These are phyloP conservation scores for Salvia hispanica DNA, from an alignment of 257 asterid species.

Conservation along the genomic window DNA sequence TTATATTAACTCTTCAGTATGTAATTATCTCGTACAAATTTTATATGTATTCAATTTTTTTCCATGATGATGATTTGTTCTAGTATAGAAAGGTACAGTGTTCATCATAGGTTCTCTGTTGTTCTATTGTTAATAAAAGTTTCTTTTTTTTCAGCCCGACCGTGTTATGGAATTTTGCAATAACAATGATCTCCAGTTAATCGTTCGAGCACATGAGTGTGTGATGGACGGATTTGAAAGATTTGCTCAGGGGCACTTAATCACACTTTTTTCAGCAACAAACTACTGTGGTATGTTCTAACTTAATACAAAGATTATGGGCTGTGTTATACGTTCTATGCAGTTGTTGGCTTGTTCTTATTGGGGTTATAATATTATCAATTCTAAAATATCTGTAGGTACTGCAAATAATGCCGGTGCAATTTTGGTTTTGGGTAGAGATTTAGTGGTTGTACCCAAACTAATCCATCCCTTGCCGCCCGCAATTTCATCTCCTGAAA, in stretches of 20 bases:
- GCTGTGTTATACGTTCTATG: background rate
- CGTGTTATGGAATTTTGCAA: slow-evolving; percentile 98
- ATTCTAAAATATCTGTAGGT: slow-evolving; percentile 44
- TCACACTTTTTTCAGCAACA: slow-evolving; percentile 96
- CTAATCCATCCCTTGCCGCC: slow-evolving; percentile 93
- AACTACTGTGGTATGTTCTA: slow-evolving; percentile 87
- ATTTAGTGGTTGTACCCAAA: slow-evolving; percentile 96
- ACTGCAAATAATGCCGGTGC: slow-evolving; percentile 99
- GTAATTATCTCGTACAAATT: background rate
- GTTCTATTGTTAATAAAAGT: slow-evolving; percentile 17
- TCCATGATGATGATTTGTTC: too few species aligned
- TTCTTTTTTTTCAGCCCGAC: slow-evolving; percentile 71
- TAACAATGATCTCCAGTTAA: slow-evolving; percentile 93
- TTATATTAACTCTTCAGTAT: background rate
- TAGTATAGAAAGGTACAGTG: background rate
- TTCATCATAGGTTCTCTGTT: background rate
- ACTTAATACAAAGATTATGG: background rate
- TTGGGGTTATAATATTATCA: background rate
- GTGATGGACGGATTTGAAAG: slow-evolving; percentile 99
- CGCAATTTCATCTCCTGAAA: slow-evolving; percentile 85
- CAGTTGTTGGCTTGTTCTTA: slow-evolving; percentile 9
- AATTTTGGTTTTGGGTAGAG: slow-evolving; percentile 96
- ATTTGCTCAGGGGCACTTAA: slow-evolving; percentile 98
- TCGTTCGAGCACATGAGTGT: slow-evolving; percentile 97
- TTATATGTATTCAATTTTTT: too few species aligned